Evolutionary conservation across 164 flowering plant genomes (phyloP).

Genomic region (Brasenia schreberi): DNA sequence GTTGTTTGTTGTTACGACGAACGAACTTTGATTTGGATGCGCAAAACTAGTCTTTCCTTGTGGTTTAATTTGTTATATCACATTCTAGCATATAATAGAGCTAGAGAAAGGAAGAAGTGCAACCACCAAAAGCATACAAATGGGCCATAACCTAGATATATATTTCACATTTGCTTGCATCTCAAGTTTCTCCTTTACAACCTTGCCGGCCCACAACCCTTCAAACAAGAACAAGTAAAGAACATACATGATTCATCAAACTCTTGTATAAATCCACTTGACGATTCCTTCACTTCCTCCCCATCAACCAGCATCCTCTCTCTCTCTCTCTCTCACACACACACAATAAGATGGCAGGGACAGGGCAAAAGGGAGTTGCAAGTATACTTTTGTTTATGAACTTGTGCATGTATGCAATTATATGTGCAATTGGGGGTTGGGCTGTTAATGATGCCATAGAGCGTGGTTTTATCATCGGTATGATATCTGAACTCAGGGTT

Average conservation of each 20-base stretch:
- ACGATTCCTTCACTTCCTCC: neutral
- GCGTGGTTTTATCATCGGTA: constrained; percentile 83
- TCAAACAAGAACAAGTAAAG: constrained; percentile 11
- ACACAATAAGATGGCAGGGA: constrained; percentile 24
- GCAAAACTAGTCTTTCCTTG: too few species aligned
- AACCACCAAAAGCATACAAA: neutral
- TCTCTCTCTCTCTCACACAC: neutral
- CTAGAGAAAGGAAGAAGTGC: neutral
- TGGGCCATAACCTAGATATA: neutral
- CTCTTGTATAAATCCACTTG: constrained; percentile 3
- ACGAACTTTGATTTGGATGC: too few species aligned
- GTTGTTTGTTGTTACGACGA: too few species aligned
- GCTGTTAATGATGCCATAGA: constrained; percentile 68
- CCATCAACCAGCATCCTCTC: neutral
- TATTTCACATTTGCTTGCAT: constrained; percentile 6
- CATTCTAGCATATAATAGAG: too few species aligned
- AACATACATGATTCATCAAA: constrained; percentile 6
- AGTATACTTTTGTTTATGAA: constrained; percentile 51
- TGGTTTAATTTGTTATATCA: too few species aligned
- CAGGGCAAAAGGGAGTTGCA: constrained; percentile 40
- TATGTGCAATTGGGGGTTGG: constrained; percentile 81
- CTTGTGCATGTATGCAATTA: constrained; percentile 71
- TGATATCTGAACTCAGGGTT: neutral
- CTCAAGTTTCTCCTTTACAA: constrained; percentile 15
- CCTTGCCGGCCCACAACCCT: constrained; percentile 2